These are phyloP conservation scores for Termitomyces sp. DNA, from an alignment of 768 basidiomycete genomes.

Conservation along the genomic window DNA sequence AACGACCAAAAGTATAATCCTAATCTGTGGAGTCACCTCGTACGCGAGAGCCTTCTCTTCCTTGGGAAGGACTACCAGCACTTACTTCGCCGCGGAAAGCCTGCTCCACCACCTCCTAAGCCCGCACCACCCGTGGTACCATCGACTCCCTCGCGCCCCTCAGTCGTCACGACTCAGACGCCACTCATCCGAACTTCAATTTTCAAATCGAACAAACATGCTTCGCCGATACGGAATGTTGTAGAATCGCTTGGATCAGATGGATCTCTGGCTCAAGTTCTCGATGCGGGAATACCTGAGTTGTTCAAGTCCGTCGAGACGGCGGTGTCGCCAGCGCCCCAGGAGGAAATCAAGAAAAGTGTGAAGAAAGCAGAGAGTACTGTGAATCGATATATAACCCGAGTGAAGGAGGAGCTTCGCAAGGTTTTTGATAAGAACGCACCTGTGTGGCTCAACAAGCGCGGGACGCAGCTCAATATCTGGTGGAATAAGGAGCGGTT, in stretches of 20 bases:
- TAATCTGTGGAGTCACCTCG: slow-evolving; percentile 59
- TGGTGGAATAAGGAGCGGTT: slow-evolving; percentile 63
- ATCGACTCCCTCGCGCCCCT: slow-evolving; percentile 15
- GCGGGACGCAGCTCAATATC: slow-evolving; percentile 1
- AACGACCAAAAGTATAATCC: slow-evolving; percentile 65
- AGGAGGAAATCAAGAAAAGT: slow-evolving; percentile 18
- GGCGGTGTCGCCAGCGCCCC: slow-evolving; percentile 10
- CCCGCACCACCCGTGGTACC: slow-evolving; percentile 10
- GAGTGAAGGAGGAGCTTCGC: neutral
- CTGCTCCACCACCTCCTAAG: slow-evolving; percentile 21
- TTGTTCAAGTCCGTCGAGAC: slow-evolving; percentile 41
- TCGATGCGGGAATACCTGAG: slow-evolving; percentile 43
- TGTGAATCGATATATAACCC: slow-evolving; percentile 1
- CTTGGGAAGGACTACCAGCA: slow-evolving; percentile 70
- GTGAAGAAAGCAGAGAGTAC: slow-evolving; percentile 10
- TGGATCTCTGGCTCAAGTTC: slow-evolving; percentile 48
- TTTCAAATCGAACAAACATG: slow-evolving; percentile 34
- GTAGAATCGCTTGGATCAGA: slow-evolving; percentile 59
- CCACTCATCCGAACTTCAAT: slow-evolving; percentile 41
- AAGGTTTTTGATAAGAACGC: neutral
- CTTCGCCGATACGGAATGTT: slow-evolving; percentile 52
- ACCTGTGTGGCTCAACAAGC: slow-evolving; percentile 1
- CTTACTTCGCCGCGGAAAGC: slow-evolving; percentile 56
- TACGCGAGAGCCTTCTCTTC: slow-evolving; percentile 53
- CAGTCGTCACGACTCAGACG: slow-evolving; percentile 35